Evolutionary conservation across 192 early-diverging fungal genomes (phyloP), one percentile per base, ranked within the genome.

Genomic region (Coemansia guatemalensis): DNA sequence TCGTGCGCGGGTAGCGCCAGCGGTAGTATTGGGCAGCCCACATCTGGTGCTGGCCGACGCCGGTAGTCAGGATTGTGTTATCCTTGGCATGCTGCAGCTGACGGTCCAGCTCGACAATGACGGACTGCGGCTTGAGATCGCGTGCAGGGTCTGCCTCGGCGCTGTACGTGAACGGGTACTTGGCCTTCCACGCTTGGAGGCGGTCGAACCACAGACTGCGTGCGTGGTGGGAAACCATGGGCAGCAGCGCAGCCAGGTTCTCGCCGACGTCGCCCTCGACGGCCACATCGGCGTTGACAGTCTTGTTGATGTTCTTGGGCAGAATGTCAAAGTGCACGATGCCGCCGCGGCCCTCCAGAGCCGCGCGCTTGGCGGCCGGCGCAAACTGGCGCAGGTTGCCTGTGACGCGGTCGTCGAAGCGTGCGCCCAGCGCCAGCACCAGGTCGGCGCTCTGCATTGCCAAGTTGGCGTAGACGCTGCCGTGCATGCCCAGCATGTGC

Each of bases 231-330:
- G 90, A 69, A 58, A 98, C 80, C 35, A 87, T 74, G 6, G 94
- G 95, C 55, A 97, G 71, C 67, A 99, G 70, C 41, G 84, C 85
- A 11, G 80, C 77, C 65, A 99, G 52, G 83, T 97, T 99, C 64
- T 88, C 86, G 20, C 91, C 85, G 5, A 96, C 95, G 72, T 99
- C 97, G 33, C 97, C 97, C 74, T 96, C 95, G 41, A 99, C 89
- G 30, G 95, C 93, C 27, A 89, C 77, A 50, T 92, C 93, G 25
- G 90, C 93, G 67, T 93, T 86, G 41, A 99, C 89, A 25, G 95
- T 91, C 85, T 99, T 99, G 86, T 98, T 99, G 86, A 99, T 98
- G 80, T 99, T 96, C 85, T 99, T 99, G 70, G 94, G 95, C 88
- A 95, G 88, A 69, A 99, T 97, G 73, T 99, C 97, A 87, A 99